Evolutionary conservation across 768 basidiomycete genomes (phyloP), one percentile per base, ranked within the genome.

Genomic region (Kondoa subrosea): DNA sequence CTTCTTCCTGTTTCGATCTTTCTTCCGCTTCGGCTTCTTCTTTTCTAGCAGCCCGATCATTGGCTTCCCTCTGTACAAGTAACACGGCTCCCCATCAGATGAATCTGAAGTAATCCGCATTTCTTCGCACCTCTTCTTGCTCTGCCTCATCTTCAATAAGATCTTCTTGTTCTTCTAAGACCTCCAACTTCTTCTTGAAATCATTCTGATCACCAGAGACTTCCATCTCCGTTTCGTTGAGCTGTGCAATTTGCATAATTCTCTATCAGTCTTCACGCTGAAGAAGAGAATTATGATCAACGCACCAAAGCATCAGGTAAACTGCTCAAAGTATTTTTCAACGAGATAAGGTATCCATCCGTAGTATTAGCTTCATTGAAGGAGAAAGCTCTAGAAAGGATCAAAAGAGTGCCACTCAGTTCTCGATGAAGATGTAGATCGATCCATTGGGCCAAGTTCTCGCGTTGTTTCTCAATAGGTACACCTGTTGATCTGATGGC

Each of bases 141-240:
- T 96, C 95, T 71, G 91, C 85, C 78, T 99, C 95, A 77, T 99
- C 95, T 76, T 99, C 92, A 76, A 99, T 99, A 70, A 99, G 89
- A 77, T 99, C 95, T 76, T 99, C 89, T 77, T 99, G 95, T 74
- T 99, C 89, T 73, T 95, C 90, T 76, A 99, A 80, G 29, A 99
- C 93, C 71, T 97, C 95, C 66, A 99, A 83, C 78, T 93, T 95
- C 81, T 97, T 89, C 81, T 95, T 93, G 83, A 95, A 96, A 2
- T 77, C 71, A 26, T 91, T 90, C 64, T 86, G 86, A 56, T 93
- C 92, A 27, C 87, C 88, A 72, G 91, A 89, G 27, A 97, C 93
- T 77, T 92, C 89, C 63, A 97, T 83, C 76, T 97, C 95, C 8
- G 95, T 90, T 80, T 97, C 95, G 77, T 88, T 96, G 58, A 97